phyloP scores from a whole-genome alignment of 2,329 filamentous ascomycete species.

The Plenodomus lindquistii region DNA sequence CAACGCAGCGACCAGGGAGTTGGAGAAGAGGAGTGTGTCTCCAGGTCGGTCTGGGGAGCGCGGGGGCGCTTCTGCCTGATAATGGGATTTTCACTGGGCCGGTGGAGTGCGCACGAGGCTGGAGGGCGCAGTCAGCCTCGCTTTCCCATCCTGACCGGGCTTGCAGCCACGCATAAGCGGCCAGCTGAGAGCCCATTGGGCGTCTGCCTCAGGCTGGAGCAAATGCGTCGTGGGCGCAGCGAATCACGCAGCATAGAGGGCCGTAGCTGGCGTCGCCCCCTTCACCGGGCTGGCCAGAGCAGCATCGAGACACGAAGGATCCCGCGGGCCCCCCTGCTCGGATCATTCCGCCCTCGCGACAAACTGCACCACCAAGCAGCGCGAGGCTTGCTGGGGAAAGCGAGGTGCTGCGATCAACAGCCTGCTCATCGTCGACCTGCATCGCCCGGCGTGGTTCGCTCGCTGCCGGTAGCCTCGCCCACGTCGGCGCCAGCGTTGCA shows the following conservation, averaged over 20 bases:
- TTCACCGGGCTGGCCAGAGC: conserved; percentile 30
- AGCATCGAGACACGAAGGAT: conserved; percentile 37
- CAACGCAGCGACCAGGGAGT: conserved; percentile 21
- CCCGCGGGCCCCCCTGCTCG: conserved; percentile 36
- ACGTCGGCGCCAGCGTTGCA: conserved; percentile 7
- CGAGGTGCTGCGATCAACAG: conserved; percentile 22
- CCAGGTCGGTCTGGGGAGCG: conserved; percentile 31
- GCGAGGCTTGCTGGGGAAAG: conserved; percentile 21
- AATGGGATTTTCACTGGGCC: conserved; percentile 37
- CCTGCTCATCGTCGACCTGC: conserved; percentile 32
- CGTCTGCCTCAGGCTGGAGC: conserved; percentile 35
- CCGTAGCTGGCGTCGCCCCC: conserved; percentile 26
- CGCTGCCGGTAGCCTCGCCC: conserved; percentile 2
- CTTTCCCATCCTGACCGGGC: conserved; percentile 44
- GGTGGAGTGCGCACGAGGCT: conserved; percentile 42
- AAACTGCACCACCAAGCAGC: conserved; percentile 26
- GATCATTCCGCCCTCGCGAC: conserved; percentile 32
- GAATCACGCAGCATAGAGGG: conserved; percentile 33
- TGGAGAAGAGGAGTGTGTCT: conserved; percentile 25
- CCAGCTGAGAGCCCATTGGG: conserved; percentile 41
- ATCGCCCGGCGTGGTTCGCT: background rate
- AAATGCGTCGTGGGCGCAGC: conserved; percentile 21
- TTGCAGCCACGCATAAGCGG: conserved; percentile 41
- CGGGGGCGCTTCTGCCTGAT: conserved; percentile 42
- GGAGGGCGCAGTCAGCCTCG: conserved; percentile 45